Conservation (phyloP, 768 basidiomycete species). For the Mycena rebaudengoi region DNA sequence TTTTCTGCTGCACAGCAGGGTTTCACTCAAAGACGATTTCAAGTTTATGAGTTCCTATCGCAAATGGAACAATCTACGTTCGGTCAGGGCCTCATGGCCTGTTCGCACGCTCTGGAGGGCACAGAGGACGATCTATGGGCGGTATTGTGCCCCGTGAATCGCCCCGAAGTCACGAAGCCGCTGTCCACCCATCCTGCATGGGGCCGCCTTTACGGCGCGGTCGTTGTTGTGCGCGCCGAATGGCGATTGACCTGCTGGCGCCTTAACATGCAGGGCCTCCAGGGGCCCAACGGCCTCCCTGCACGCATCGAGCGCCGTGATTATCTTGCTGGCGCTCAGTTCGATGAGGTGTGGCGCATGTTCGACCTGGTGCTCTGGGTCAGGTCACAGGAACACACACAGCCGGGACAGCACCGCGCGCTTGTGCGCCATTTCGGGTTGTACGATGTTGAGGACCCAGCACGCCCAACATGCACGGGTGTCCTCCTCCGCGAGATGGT, state of each 20-base stretch:
- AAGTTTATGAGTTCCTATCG: neutral
- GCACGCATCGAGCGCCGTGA: neutral
- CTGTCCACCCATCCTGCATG: neutral
- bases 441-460: neutral
- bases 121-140: neutral
- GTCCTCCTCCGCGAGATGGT: neutral
- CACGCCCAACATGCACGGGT: neutral
- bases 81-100: neutral
- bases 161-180: neutral
- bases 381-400: neutral
- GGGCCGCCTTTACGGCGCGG: neutral
- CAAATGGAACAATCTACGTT: conserved; percentile 3
- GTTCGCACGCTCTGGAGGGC: neutral
- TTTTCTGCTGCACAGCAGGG: neutral
- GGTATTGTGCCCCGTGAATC: neutral
- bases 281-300: neutral
- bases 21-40: neutral
- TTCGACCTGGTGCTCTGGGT: neutral
- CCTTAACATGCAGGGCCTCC: conserved; percentile 3
- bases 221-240: neutral
- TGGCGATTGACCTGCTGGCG: neutral
- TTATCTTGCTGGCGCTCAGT: neutral
- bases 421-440: conserved; percentile 1
- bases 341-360: neutral
- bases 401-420: neutral